Base-by-base conservation (phyloP, 441 rosid genomes). In the Pelargonium fulgidum region DNA sequence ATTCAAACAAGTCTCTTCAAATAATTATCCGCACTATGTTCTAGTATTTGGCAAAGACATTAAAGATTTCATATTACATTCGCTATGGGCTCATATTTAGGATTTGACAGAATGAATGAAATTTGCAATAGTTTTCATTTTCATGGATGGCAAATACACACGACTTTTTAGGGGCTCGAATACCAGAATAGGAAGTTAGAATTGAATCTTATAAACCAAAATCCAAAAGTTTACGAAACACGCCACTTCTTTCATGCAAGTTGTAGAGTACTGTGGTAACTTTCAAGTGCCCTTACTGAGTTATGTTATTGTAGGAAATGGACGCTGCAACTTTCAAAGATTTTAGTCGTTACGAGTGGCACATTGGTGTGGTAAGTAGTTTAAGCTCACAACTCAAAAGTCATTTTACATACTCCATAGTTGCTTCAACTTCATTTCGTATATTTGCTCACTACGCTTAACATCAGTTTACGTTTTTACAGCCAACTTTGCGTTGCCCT, bases 361-460 rank as follows among this genome's bases (percentile, higher is more conserved):
- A 90, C 80, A 90, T 93, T 41, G 97, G 97, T 47, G 89, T 90
- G 81, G 97, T 90, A 84, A 82, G 89, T 68, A 17, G 24, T 59
- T 42, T 44, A 45, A 59, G 70, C 52, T 70, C 33, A 2, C 7
- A 7, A 39, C 42, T 39, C 42, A 7, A 39, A 39, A 11, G 44
- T 39, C 42, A 39, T 39, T 39, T 39, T 39, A 39, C 1, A 10
- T 39, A 39, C 7, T 39, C 42, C 42, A 39, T 39, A 59, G 63
- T 64, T 2, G 16, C 7, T 19, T 39, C 17, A 8, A 29, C 39
- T 14, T 1, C 7, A 44, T n/a, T 70, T 24, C 52, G 13, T 7
- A 39, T 39, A 39, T 39, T 39, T 39, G 42, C 42, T 39, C 42
- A 1, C 8, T 39, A 39, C 42, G 7, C 42, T 39, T 7, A 39